phyloP scores from a whole-genome alignment of 2,329 filamentous ascomycete genomes.

The Plenodomus tracheiphilus region DNA sequence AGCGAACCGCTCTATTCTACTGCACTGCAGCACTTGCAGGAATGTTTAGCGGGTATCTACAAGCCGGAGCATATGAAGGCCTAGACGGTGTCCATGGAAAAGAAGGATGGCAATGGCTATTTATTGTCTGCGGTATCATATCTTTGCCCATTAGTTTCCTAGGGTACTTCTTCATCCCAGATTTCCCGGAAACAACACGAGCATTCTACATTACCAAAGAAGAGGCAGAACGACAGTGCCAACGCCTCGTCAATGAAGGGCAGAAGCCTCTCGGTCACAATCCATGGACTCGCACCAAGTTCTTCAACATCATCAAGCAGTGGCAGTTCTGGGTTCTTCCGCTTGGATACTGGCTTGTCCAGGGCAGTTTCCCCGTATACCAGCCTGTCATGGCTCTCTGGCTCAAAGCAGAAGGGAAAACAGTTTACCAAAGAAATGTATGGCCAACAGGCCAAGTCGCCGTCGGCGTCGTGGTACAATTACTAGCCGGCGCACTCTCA shows the following conservation, averaged over 20 bases:
- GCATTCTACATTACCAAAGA: constrained; percentile 44
- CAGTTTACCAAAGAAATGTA: constrained; percentile 52
- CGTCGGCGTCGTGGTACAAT: constrained; percentile 51
- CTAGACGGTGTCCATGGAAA: constrained; percentile 30
- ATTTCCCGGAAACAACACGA: constrained; percentile 29
- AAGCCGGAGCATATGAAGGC: constrained; percentile 38
- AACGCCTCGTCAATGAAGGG: constrained; percentile 25
- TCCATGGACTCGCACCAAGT: constrained; percentile 43
- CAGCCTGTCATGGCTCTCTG: constrained; percentile 43
- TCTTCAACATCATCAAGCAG: constrained; percentile 47
- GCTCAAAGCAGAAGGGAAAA: constrained; percentile 51
- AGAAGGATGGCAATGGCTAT: constrained; percentile 32
- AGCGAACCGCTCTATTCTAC: constrained; percentile 39
- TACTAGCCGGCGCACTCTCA: constrained; percentile 44
- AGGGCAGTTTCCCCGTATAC: constrained; percentile 20
- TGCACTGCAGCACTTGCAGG: constrained; percentile 35
- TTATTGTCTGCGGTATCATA: constrained; percentile 42
- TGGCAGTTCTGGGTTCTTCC: constrained; percentile 57
- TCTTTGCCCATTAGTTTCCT: constrained; percentile 50
- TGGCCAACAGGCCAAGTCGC: constrained; percentile 53
- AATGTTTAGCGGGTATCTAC: constrained; percentile 42
- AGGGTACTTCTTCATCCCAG: constrained; percentile 44
- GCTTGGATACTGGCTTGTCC: constrained; percentile 50
- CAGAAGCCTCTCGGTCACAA: constrained; percentile 46
- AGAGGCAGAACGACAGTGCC: constrained; percentile 25